phyloP scores from a whole-genome alignment of 768 basidiomycete genomes.

The Rhodotorula kratochvilovae region DNA sequence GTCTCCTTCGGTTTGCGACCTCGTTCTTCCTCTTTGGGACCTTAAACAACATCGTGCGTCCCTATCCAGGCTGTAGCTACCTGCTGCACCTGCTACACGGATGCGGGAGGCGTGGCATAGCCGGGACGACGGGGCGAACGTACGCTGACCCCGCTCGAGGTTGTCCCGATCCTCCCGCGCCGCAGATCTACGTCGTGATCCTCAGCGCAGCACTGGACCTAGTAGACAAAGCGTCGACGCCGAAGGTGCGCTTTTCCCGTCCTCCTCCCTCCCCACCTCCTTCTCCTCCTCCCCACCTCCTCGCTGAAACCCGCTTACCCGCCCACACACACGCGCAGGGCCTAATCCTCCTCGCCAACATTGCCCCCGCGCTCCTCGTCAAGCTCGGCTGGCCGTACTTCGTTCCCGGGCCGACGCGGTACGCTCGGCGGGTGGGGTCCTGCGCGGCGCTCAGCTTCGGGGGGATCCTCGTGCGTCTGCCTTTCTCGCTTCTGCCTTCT shows the following conservation, averaged over 20 bases:
- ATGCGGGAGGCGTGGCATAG: too few species aligned
- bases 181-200: constrained; percentile 78
- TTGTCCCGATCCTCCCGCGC: neutral
- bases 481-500: neutral
- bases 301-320: too few species aligned
- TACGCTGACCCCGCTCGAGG: neutral
- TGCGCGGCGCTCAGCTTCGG: constrained; percentile 70
- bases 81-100: too few species aligned
- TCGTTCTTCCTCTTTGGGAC: constrained; percentile 40
- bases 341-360: constrained; percentile 91
- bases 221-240: constrained; percentile 56
- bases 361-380: constrained; percentile 75
- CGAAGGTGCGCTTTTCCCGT: constrained; percentile 55
- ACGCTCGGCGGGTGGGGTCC: constrained; percentile 65
- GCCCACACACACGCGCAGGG: constrained; percentile 50
- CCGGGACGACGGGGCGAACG: neutral
- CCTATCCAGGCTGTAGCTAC: too few species aligned
- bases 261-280: neutral
- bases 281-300: too few species aligned
- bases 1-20: neutral
- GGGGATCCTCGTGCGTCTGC: constrained; percentile 75
- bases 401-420: constrained; percentile 71
- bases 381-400: constrained; percentile 92
- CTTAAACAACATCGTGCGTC: constrained; percentile 36
- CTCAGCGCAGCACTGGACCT: constrained; percentile 92